Evolutionary conservation across 768 basidiomycete genomes (phyloP), one percentile per base, ranked within the genome.

Genomic region (Phaeolepiota aurea): DNA sequence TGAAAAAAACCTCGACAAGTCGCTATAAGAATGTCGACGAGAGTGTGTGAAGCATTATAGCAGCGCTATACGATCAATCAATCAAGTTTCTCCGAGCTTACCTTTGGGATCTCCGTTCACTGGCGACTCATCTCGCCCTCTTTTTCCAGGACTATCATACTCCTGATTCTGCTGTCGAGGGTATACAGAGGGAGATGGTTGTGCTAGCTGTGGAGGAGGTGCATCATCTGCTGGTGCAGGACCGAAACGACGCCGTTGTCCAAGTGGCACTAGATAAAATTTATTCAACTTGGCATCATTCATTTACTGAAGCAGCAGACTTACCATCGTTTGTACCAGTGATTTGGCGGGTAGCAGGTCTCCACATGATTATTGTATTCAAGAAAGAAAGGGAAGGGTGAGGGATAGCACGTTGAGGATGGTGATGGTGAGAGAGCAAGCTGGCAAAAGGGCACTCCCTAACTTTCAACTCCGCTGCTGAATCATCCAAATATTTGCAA

Each of bases 321-420:
- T 52, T 28, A 87, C 90, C 85, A 33, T 94, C 91, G 52, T 96
- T 96, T 15, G 91, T 93, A 43, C 91, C 92, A 28, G 87, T 87
- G 20, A 92, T 85, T 63, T 89, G 83, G 50, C 80, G 80, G 43
- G 88, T 88, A 47, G 88, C 86, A 42, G 87, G 87, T 63, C 81
- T 82, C 86, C 87, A 90, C 87, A 90, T 88, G 48, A 53, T 62
- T 52, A 37, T 19, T 7, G 49, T 56, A 62, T 58, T 54, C 61
- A 62, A 62, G 64, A 64, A 65, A 54, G 30, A 25, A 30, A 30
- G 42, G 38, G 44, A 42, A 40, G 46, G 50, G 51, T 7, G 43
- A 44, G 36, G 38, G 44, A 47, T 44, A 42, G 42, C 41, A 45
- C 41, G 47, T 44, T 47, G 55, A 47, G 19, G 23, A 37, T 48